A percentile compares a stretch with the other conserved stretches of the same genome.
Evolutionary conservation across 352 stramenopile species (phyloP).

Genomic region (Stephanocyclus meneghinianus): DNA sequence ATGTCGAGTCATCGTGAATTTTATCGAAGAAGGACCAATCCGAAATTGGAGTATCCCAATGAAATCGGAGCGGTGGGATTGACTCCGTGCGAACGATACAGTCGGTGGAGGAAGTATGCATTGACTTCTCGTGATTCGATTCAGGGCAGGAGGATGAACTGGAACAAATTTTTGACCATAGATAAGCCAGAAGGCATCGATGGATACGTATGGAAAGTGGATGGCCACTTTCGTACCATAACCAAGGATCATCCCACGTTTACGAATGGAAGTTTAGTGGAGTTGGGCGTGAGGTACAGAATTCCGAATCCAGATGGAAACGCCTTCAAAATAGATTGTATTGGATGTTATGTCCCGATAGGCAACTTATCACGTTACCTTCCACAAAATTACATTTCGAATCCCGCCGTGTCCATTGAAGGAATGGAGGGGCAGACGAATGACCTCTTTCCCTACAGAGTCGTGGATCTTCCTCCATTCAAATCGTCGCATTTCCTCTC

Average conservation of each 20-base stretch:
- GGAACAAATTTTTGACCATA: conserved; percentile 23
- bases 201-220: conserved; percentile 37
- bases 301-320: conserved; percentile 9
- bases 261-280: conserved; percentile 1
- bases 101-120: conserved; percentile 40
- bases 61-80: conserved; percentile 7
- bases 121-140: conserved; percentile 31
- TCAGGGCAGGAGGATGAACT: conserved; percentile 10
- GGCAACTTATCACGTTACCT: background rate
- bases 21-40: conserved; percentile 31
- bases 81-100: conserved; percentile 28
- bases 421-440: conserved; percentile 9
- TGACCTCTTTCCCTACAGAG: conserved; percentile 4
- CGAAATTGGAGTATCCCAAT: conserved; percentile 32
- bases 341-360: conserved; percentile 29
- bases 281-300: conserved; percentile 16
- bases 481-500: conserved; percentile 26
- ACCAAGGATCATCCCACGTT: conserved; percentile 13
- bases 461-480: conserved; percentile 25
- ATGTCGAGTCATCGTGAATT: conserved; percentile 27
- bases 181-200: background rate
- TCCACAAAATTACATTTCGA: conserved; percentile 6
- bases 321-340: conserved; percentile 24
- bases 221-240: conserved; percentile 40
- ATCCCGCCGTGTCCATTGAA: conserved; percentile 20